Conservation (phyloP, 1,284 basidiomycete genomes). For the Stygiomarasmius scandens region DNA sequence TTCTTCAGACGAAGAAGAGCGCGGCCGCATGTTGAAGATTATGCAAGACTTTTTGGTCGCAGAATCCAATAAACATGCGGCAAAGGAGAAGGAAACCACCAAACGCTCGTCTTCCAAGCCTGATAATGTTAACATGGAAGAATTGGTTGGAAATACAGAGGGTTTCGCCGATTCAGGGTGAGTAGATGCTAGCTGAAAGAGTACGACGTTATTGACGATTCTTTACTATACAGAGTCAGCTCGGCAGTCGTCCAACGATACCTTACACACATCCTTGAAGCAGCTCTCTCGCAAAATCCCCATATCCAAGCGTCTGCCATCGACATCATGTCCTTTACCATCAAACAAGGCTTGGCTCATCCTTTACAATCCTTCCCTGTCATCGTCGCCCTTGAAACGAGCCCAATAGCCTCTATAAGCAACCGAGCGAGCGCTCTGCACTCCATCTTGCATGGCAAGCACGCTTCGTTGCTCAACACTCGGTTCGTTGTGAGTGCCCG, state of each 20-base stretch:
- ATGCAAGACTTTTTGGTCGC: conserved; percentile 89
- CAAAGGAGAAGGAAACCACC: conserved; percentile 55
- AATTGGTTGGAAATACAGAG: conserved; percentile 92
- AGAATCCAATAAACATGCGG: conserved; percentile 75
- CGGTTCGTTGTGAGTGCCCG: conserved; percentile 82
- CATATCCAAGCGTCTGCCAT: conserved; percentile 84
- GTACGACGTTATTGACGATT: background rate
- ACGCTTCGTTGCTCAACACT: conserved; percentile 86
- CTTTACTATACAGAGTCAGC: conserved; percentile 66
- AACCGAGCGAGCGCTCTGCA: conserved; percentile 83
- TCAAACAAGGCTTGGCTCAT: conserved; percentile 94
- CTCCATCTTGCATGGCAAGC: conserved; percentile 83
- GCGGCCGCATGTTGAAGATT: conserved; percentile 79
- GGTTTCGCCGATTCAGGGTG: conserved; percentile 96
- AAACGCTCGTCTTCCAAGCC: conserved; percentile 16
- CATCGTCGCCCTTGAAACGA: conserved; percentile 92
- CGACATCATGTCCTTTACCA: conserved; percentile 89
- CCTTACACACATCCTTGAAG: conserved; percentile 78
- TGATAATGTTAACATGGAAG: conserved; percentile 80
- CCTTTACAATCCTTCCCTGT: conserved; percentile 93
- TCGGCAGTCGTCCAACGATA: conserved; percentile 95
- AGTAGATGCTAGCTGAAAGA: conserved; percentile 5
- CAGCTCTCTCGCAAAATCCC: conserved; percentile 71
- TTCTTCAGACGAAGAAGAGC: conserved; percentile 70
- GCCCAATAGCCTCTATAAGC: conserved; percentile 62